Conservation (phyloP, 2,329 filamentous ascomycete genomes). For the Fusarium guadeloupense region DNA sequence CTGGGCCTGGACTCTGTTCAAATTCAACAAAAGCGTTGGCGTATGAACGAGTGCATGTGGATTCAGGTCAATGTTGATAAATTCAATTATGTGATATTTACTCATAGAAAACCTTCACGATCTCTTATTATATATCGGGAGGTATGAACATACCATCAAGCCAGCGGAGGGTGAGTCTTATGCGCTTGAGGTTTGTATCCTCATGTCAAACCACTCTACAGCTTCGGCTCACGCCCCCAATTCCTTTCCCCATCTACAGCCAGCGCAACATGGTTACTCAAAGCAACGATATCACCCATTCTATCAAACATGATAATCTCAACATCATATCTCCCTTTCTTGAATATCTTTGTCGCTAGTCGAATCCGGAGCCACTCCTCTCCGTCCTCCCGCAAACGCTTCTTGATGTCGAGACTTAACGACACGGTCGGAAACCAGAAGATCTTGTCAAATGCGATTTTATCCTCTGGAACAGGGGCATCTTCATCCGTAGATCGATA, state of each 20-base stretch:
- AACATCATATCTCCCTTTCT: constrained; percentile 77
- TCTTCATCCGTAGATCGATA: constrained; percentile 48
- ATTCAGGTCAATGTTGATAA: no score
- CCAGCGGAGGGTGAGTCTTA: no score
- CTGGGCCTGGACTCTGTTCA: no score
- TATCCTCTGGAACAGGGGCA: constrained; percentile 19
- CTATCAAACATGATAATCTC: constrained; percentile 73
- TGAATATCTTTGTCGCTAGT: constrained; percentile 71
- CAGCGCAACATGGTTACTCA: constrained; percentile 47
- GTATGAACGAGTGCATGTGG: no score
- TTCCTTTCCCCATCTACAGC: constrained; percentile 42
- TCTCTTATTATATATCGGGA: no score
- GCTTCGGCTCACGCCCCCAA: constrained; percentile 32
- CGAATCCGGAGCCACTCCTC: constrained; percentile 77
- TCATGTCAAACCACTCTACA: constrained; percentile 47
- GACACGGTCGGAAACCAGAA: constrained; percentile 82
- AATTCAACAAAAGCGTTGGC: no score
- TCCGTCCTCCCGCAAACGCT: constrained; percentile 71
- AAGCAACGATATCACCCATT: constrained; percentile 43
- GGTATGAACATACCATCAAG: no score
- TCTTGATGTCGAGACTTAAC: constrained; percentile 82
- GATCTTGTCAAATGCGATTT: constrained; percentile 42
- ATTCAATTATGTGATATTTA: no score
- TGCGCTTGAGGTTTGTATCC: no score
- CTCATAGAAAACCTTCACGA: no score